Conservation (phyloP, 2,329 filamentous ascomycete genomes). For the Annulohypoxylon truncatum region DNA sequence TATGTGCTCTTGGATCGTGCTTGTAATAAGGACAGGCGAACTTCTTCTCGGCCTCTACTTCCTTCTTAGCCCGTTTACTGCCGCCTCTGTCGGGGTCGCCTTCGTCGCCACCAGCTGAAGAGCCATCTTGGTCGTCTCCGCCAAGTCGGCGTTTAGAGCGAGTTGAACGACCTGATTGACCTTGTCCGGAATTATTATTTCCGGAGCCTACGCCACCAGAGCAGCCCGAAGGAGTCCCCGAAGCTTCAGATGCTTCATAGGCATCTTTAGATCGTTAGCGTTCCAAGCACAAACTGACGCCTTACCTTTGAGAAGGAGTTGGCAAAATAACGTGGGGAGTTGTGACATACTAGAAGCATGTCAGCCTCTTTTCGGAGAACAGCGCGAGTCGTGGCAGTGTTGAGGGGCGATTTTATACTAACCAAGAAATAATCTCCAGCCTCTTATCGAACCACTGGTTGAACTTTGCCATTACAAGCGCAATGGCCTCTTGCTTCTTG, state of each 20-base stretch:
- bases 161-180: slow-evolving; percentile 34
- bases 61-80: slow-evolving; percentile 53
- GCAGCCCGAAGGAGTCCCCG: slow-evolving; percentile 28
- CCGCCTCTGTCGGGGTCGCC: slow-evolving; percentile 49
- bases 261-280: slow-evolving; percentile 36
- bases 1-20: slow-evolving; percentile 46
- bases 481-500: slow-evolving; percentile 45
- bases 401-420: slow-evolving; percentile 7
- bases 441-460: slow-evolving; percentile 49
- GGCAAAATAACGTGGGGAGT: background rate
- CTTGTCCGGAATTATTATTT: slow-evolving; percentile 20
- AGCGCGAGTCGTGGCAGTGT: background rate
- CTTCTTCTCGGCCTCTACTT: slow-evolving; percentile 45
- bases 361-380: slow-evolving; percentile 8
- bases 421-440: slow-evolving; percentile 46
- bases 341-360: slow-evolving; percentile 26
- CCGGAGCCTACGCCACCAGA: slow-evolving; percentile 9
- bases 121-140: slow-evolving; percentile 46
- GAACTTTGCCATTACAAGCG: slow-evolving; percentile 46
- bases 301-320: background rate
- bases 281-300: background rate
- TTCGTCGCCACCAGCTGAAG: slow-evolving; percentile 46
- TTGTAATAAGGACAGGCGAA: slow-evolving; percentile 55
- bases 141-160: slow-evolving; percentile 47
- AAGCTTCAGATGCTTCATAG: slow-evolving; percentile 45